phyloP scores from a whole-genome alignment of 2,329 filamentous ascomycete species.

The Scleromitrula shiraiana region DNA sequence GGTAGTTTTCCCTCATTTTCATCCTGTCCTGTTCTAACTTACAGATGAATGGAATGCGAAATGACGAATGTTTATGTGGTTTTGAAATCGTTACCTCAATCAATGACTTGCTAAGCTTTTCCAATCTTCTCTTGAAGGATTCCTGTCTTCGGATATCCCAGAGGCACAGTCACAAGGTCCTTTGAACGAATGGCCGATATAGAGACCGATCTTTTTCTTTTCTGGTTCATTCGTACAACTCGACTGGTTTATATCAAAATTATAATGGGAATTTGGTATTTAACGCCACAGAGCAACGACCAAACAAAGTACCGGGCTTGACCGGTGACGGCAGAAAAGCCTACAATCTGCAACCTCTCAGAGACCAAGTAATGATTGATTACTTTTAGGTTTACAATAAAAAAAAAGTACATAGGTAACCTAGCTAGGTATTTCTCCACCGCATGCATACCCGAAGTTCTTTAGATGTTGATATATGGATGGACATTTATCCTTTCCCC shows the following conservation, averaged over 20 bases:
- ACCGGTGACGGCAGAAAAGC: background rate
- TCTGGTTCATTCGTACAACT: background rate
- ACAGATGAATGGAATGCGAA: background rate
- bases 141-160: conserved; percentile 21
- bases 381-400: background rate
- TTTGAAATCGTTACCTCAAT: conserved; percentile 1
- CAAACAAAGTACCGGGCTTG: conserved; percentile 2
- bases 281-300: conserved; percentile 1
- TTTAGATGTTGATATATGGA: background rate
- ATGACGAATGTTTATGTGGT: background rate
- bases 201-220: conserved; percentile 3
- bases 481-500: background rate
- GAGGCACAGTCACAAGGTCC: conserved; percentile 11
- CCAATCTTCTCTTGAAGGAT: conserved; percentile 8
- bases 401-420: background rate
- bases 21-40: background rate
- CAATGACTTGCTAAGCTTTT: background rate
- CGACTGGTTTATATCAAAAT: background rate
- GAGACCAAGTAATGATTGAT: background rate
- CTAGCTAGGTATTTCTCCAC: conserved; percentile 1
- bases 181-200: background rate
- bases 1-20: conserved; percentile 2
- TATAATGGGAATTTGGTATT: conserved; percentile 1
- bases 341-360: background rate
- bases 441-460: background rate